Evolutionary conservation across 2,329 filamentous ascomycete species (phyloP).

Genomic region (Pseudogymnoascus sp.): DNA sequence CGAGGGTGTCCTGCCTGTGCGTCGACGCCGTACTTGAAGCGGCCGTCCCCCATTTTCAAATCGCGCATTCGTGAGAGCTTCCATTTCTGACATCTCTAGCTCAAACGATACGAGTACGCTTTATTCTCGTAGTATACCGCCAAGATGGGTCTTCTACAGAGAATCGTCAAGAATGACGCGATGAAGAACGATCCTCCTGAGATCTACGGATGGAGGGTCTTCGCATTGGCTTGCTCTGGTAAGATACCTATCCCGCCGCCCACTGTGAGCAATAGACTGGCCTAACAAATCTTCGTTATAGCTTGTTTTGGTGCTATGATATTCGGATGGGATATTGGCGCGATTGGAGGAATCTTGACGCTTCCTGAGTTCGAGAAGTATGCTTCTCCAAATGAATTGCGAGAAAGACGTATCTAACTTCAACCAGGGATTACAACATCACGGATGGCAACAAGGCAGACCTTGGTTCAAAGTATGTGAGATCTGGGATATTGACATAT

Average conservation of each 20-base stretch:
- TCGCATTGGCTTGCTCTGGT: slow-evolving; percentile 52
- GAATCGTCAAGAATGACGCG: slow-evolving; percentile 51
- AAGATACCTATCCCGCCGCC: slow-evolving; percentile 15
- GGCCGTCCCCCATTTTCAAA: neutral
- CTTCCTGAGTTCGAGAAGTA: slow-evolving; percentile 53
- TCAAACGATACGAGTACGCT: slow-evolving; percentile 1
- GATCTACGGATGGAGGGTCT: slow-evolving; percentile 64
- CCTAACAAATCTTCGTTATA: neutral
- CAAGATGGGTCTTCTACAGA: slow-evolving; percentile 24
- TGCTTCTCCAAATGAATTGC: slow-evolving; percentile 13
- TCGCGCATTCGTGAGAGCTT: neutral
- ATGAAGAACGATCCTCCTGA: slow-evolving; percentile 60
- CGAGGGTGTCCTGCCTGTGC: neutral
- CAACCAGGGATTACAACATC: slow-evolving; percentile 27
- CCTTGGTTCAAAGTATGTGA: neutral
- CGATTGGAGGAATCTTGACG: slow-evolving; percentile 68
- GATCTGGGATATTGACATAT: neutral
- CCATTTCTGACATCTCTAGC: neutral
- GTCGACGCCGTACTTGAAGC: neutral
- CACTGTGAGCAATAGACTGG: neutral
- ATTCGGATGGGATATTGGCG: slow-evolving; percentile 63
- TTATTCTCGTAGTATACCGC: neutral
- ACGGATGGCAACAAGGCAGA: slow-evolving; percentile 10
- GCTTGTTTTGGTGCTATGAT: slow-evolving; percentile 61
- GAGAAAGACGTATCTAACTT: slow-evolving; percentile 39